Evolutionary conservation across 495 filamentous ascomycete species (phyloP).

Genomic region (Rhypophila decipiens): DNA sequence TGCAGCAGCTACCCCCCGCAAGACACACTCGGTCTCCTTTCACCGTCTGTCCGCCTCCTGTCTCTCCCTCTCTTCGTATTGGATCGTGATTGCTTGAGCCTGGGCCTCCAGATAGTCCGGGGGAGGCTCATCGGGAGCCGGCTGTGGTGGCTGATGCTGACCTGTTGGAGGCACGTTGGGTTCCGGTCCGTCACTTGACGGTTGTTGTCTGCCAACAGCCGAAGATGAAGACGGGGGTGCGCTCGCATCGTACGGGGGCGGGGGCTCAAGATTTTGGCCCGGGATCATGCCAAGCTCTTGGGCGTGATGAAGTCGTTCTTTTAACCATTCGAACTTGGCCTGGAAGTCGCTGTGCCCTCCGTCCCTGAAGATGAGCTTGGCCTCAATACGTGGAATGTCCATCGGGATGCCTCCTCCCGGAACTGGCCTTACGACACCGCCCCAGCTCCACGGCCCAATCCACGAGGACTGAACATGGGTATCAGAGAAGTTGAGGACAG

Average conservation of each 20-base stretch:
- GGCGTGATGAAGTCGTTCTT: conserved; percentile 74
- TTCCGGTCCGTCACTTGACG: not conserved
- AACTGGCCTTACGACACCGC: conserved; percentile 69
- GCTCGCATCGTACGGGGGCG: conserved; percentile 69
- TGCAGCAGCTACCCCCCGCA: not conserved
- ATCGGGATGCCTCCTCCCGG: conserved; percentile 77
- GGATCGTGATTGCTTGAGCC: conserved; percentile 58
- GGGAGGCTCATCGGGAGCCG: conserved; percentile 69
- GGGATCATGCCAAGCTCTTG: conserved; percentile 56
- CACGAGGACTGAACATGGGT: conserved; percentile 86
- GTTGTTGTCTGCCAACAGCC: not conserved
- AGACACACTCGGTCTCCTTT: not conserved
- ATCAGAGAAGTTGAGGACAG: conserved; percentile 79
- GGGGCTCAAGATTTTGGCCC: conserved; percentile 59
- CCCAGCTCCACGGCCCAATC: conserved; percentile 95
- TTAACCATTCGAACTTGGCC: conserved; percentile 73
- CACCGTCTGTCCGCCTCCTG: conserved; percentile 39
- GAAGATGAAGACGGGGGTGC: conserved; percentile 20
- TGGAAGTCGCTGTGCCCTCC: conserved; percentile 93
- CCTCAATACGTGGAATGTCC: conserved; percentile 62
- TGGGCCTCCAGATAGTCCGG: conserved; percentile 93
- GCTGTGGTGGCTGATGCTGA: conserved; percentile 26
- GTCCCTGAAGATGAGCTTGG: conserved; percentile 87
- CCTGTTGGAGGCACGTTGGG: conserved; percentile 3
- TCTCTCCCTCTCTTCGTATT: conserved; percentile 41